A percentile compares a stretch with the other conserved stretches of the same genome.
Conservation (phyloP, 768 basidiomycete species). For the Pleurotus eryngii region DNA sequence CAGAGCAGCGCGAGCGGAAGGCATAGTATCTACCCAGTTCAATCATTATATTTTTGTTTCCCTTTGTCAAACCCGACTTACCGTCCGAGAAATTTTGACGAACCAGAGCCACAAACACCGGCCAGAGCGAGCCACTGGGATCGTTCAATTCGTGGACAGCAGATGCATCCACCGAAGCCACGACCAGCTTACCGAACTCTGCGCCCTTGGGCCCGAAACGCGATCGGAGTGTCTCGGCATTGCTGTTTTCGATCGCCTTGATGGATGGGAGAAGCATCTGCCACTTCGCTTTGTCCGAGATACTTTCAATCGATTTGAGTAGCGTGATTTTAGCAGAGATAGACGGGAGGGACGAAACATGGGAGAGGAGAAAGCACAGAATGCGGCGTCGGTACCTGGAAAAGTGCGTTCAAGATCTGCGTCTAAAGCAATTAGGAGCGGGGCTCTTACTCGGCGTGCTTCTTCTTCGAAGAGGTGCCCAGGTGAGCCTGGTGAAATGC, state of each 20-base stretch:
- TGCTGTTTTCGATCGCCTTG: conserved; percentile 28
- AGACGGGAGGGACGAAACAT: conserved; percentile 57
- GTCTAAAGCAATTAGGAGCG: neutral
- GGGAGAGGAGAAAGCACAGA: conserved; percentile 77
- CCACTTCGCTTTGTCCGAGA: conserved; percentile 46
- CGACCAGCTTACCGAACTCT: conserved; percentile 35
- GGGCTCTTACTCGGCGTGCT: conserved; percentile 44
- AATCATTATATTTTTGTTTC: no score
- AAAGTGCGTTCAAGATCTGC: conserved; percentile 1
- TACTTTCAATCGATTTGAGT: conserved; percentile 40
- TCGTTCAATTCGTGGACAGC: conserved; percentile 43
- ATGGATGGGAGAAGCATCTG: conserved; percentile 60
- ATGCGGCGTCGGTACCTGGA: conserved; percentile 68
- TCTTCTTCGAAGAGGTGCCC: conserved; percentile 48
- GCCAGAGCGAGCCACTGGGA: conserved; percentile 44
- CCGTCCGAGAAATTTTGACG: conserved; percentile 45
- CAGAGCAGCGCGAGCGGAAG: conserved; percentile 37
- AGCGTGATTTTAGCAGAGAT: conserved; percentile 49
- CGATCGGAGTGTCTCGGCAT: neutral
- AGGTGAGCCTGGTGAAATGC: conserved; percentile 61
- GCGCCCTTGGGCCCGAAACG: conserved; percentile 16
- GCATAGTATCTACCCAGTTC: conserved; percentile 32
- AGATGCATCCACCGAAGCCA: conserved; percentile 53
- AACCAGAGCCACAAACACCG: conserved; percentile 41
- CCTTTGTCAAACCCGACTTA: conserved; percentile 13